phyloP scores from a whole-genome alignment of 345 rosid genomes.

The Erucastrum elatum region DNA sequence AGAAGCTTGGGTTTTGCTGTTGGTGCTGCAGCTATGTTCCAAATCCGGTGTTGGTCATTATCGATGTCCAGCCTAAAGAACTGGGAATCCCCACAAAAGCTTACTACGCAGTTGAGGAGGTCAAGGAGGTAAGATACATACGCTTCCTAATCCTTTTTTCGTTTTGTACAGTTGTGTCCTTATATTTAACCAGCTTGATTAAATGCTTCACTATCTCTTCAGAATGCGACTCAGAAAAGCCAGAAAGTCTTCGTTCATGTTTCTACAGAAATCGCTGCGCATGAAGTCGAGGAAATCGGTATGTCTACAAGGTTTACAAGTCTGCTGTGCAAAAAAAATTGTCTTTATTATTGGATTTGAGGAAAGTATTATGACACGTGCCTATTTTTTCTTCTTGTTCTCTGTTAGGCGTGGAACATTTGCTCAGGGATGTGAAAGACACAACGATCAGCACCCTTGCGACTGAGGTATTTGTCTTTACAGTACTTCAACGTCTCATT shows the following conservation, averaged over 20 bases:
- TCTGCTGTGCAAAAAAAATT: background rate
- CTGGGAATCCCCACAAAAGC: slow-evolving; percentile 90
- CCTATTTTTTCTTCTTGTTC: slow-evolving; percentile 10
- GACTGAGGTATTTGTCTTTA: slow-evolving; percentile 59
- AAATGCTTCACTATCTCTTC: slow-evolving; percentile 15
- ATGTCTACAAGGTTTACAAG: slow-evolving; percentile 22
- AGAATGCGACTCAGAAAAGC: slow-evolving; percentile 90
- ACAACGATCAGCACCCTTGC: slow-evolving; percentile 85
- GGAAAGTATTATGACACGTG: background rate
- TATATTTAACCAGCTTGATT: background rate
- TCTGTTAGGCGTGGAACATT: slow-evolving; percentile 69
- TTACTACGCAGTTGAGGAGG: slow-evolving; percentile 84
- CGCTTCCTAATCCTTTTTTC: background rate
- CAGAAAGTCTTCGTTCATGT: slow-evolving; percentile 81
- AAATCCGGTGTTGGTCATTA: slow-evolving; percentile 84
- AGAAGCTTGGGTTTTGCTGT: background rate
- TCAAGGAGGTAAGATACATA: slow-evolving; percentile 59
- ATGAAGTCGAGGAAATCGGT: slow-evolving; percentile 94
- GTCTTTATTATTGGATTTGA: background rate
- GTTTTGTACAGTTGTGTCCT: slow-evolving; percentile 8
- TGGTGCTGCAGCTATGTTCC: slow-evolving; percentile 60
- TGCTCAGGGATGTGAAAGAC: slow-evolving; percentile 87
- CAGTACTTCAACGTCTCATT: background rate
- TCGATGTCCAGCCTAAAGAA: slow-evolving; percentile 90
- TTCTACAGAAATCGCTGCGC: slow-evolving; percentile 50